Percentiles rank a stretch among this genome's conserved stretches.
Conservation (phyloP, 768 basidiomycete species). For the Rossbeevera mucosa region DNA sequence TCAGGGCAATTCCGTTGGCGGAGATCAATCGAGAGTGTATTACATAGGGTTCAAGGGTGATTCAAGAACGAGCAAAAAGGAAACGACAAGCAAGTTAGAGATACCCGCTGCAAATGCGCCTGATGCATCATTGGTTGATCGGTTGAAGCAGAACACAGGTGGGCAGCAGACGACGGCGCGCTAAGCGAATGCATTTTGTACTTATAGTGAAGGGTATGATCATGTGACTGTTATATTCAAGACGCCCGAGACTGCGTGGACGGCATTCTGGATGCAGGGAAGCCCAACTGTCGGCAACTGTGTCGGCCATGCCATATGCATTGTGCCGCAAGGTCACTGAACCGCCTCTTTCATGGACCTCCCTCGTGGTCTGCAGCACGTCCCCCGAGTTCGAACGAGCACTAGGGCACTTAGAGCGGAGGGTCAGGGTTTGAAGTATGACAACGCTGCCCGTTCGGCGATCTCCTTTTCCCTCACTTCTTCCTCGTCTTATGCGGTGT, state of each 20-base stretch:
- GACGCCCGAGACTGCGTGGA: slow-evolving; percentile 32
- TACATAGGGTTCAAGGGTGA: slow-evolving; percentile 86
- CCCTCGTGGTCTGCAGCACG: too few species aligned
- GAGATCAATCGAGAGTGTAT: slow-evolving; percentile 62
- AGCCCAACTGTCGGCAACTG: slow-evolving; percentile 25
- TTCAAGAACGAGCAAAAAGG: slow-evolving; percentile 47
- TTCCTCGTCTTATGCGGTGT: too few species aligned
- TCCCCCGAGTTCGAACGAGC: too few species aligned
- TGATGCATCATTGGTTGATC: slow-evolving; percentile 64
- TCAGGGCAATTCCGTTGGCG: slow-evolving; percentile 66
- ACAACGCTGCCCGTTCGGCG: too few species aligned
- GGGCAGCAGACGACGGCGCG: slow-evolving; percentile 63
- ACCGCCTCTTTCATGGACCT: too few species aligned
- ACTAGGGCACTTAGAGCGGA: too few species aligned
- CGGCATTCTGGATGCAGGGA: slow-evolving; percentile 27
- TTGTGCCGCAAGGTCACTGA: too few species aligned
- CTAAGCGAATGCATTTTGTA: slow-evolving; percentile 15
- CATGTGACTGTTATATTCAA: slow-evolving; percentile 9
- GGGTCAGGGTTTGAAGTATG: too few species aligned
- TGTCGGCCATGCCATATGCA: too few species aligned
- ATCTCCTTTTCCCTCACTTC: too few species aligned
- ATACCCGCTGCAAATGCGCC: slow-evolving; percentile 79
- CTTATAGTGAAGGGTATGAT: slow-evolving; percentile 3
- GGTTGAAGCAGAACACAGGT: slow-evolving; percentile 50
- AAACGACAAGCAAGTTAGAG: slow-evolving; percentile 59